Evolutionary conservation across 179 eudicot genomes (phyloP), one percentile per base, ranked within the genome.

Genomic region (Beta macrorhiza): DNA sequence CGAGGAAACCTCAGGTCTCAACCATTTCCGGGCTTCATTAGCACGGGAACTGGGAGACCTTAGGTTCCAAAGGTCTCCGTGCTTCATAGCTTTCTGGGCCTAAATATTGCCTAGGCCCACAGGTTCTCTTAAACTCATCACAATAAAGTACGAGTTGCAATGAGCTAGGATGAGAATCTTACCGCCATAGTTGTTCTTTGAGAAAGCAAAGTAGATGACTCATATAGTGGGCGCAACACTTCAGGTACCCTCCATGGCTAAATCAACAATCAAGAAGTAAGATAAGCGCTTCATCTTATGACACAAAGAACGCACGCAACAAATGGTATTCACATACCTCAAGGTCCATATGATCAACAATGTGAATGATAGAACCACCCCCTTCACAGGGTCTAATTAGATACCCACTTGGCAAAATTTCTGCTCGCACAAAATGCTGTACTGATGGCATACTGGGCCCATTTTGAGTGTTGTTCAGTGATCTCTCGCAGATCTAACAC

Each of bases 161-260:
- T 47, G 72, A 71, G 19, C 22, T 61, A 73, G 8, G 79, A 29
- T 13, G 7, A 75, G 70, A 80, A 49, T 72, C 86, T 82, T 84
- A 95, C 98, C 37, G 93, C 93, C 93, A 93, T 89, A 75, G 98
- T 95, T 45, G 92, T 90, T 87, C 91, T 91, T 79, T 95, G 98
- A 81, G 98, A 87, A 83, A 95, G 94, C 80, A 90, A 81, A 51
- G 92, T 86, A 78, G 98, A 91, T 75, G 98, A 95, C 88, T 95
- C 97, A 55, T 95, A 95, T 42, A 95, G 88, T 52, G 97, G 93
- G 44, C 98, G 97, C 71, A 95, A 76, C 62, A 95, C 98, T 89
- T 95, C 98, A 75, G 97, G 98, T 58, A 95, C 98, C 85, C 93
- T 93, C 97, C 92, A 92, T 32, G 97, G 91, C 98, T 95, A 78